These are phyloP conservation scores for Saitozyma sp. DNA, from an alignment of 768 basidiomycete genomes.

Conservation along the genomic window DNA sequence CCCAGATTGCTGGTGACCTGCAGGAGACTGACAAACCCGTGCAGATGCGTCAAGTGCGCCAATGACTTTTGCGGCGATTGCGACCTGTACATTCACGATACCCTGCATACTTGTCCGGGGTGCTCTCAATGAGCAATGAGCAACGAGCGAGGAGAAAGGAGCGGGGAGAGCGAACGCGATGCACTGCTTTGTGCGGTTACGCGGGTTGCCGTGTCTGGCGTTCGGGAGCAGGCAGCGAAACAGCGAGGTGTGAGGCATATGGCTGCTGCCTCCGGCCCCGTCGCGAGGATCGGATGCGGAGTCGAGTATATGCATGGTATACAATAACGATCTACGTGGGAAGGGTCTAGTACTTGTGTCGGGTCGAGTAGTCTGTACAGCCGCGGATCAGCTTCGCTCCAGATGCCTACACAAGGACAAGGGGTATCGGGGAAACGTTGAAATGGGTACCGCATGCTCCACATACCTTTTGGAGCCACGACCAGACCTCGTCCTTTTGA, in stretches of 20 bases:
- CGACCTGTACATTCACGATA: constrained; percentile 93
- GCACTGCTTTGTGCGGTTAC: not conserved
- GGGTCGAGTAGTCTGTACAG: constrained; percentile 71
- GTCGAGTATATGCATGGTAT: constrained; percentile 6
- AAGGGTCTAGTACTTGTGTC: constrained; percentile 66
- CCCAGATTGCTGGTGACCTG: not conserved
- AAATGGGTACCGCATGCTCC: constrained; percentile 1
- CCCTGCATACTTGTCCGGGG: constrained; percentile 86
- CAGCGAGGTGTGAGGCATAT: too few species aligned
- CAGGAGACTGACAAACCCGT: too few species aligned
- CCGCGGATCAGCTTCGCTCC: not conserved
- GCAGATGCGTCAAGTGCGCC: constrained; percentile 68
- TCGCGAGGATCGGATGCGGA: too few species aligned
- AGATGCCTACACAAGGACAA: not conserved
- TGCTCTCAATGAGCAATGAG: constrained; percentile 42
- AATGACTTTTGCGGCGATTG: constrained; percentile 93
- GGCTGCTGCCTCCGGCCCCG: too few species aligned
- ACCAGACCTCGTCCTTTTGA: constrained; percentile 97
- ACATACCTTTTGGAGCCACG: constrained; percentile 87
- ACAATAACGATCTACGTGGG: not conserved
- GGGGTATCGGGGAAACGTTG: constrained; percentile 3
- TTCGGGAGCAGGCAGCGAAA: too few species aligned
- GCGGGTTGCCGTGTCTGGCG: too few species aligned
- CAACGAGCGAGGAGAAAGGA: not conserved
- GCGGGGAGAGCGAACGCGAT: not conserved